Base-by-base conservation (phyloP, 768 basidiomycete species). In the Boletus rubropictus region DNA sequence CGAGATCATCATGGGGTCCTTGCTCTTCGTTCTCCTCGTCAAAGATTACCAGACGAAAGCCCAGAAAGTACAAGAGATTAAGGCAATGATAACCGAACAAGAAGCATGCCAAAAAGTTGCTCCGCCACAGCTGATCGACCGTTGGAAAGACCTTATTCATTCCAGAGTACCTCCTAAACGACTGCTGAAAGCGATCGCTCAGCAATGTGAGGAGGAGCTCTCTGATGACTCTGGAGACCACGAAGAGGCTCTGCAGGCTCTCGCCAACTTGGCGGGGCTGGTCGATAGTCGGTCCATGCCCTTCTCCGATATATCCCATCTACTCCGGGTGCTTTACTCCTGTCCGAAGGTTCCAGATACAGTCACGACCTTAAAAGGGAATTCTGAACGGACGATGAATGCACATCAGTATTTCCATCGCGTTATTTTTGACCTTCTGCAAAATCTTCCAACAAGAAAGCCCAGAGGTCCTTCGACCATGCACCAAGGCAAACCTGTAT, bases 1-100 rank as follows among this genome's bases (percentile, higher is more conserved):
- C 21, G 89, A 91, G 59, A 80, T 91, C 40, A 74, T 90, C 33
- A 72, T 86, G n/a, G 87, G 79, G 0, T 82, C 84, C 1, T 65
- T 89, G 22, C 66, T 89, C 5, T 86, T 89, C 46, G 83, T 75
- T 1, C 64, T 79, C 34, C 58, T 86, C 17, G 65, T 86, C 35
- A 78, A 82, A 52, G 82, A 87, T 25, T 84, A 75, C 70, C 77
- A 85, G 57, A 47, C 64, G 10, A 67, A 68, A 21, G 64, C 60
- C 44, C 61, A 60, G 40, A 51, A 58, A 31, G 61, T 63, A 31
- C 56, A 58, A 24, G 58, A 63, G 32, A 52, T 65, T 37, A 55
- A 55, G 49, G 43, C 55, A 46, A 54, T 20, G 46, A 48, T 55
- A 31, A 37, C 38, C 37, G 58, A 51, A 33, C 58, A 59, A 39